These are phyloP conservation scores for Penicillium steckii DNA, from an alignment of 495 filamentous ascomycete species.

Conservation along the genomic window DNA sequence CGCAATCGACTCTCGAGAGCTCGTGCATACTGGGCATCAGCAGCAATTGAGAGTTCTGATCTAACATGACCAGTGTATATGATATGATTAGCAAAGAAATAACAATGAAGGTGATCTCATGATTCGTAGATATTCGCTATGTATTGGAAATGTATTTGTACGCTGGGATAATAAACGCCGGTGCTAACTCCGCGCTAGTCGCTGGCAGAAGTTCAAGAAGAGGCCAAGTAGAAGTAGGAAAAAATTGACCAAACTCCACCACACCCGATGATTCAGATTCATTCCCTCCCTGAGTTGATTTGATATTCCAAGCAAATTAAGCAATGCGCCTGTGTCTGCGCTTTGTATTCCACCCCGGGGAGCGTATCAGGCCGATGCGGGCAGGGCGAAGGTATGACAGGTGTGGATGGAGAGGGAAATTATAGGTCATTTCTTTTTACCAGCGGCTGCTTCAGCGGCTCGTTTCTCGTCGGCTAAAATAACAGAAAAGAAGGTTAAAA, in stretches of 20 bases:
- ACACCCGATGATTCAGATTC: too few species aligned
- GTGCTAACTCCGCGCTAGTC: constrained; percentile 29
- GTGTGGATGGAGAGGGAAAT: neutral
- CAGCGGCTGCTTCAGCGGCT: constrained; percentile 22
- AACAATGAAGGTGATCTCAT: constrained; percentile 7
- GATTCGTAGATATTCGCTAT: constrained; percentile 16
- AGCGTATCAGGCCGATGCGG: too few species aligned
- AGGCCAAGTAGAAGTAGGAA: neutral
- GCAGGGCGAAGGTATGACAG: too few species aligned
- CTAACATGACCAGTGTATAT: neutral
- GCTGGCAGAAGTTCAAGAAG: constrained; percentile 11
- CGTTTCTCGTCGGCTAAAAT: constrained; percentile 34
- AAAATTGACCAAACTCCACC: neutral
- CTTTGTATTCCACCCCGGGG: too few species aligned
- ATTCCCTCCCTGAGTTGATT: too few species aligned
- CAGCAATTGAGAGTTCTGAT: neutral
- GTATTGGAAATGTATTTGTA: constrained; percentile 13
- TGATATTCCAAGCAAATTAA: neutral
- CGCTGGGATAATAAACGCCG: constrained; percentile 12
- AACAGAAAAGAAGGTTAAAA: neutral
- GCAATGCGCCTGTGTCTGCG: neutral
- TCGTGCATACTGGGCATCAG: constrained; percentile 21
- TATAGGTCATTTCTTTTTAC: constrained; percentile 24
- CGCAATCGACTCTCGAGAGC: constrained; percentile 28
- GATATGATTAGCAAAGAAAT: neutral